phyloP scores from a whole-genome alignment of 176 grass and related monocot species.

The Paspalum notatum region DNA sequence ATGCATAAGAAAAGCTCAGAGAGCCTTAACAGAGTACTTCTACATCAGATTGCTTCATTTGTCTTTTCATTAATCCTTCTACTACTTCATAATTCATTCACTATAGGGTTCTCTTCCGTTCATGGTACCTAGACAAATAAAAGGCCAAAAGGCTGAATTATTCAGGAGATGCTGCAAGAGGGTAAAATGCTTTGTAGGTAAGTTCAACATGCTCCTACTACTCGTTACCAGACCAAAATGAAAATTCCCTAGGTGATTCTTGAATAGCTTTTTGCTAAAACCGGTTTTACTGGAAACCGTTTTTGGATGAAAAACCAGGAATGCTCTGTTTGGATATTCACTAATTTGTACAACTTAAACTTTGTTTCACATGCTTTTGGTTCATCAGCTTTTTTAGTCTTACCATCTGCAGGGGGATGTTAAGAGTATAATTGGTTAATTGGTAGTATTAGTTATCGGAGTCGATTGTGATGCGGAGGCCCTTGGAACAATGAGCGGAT shows the following conservation, averaged over 20 bases:
- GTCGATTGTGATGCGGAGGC: too few species aligned
- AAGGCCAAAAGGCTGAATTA: constrained; percentile 39
- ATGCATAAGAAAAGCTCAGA: not conserved
- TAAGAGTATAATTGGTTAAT: too few species aligned
- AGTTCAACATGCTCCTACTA: constrained; percentile 20
- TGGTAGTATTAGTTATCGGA: too few species aligned
- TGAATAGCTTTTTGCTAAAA: not conserved
- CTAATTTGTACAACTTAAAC: not conserved
- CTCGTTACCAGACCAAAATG: not conserved
- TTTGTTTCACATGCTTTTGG: too few species aligned
- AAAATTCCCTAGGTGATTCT: not conserved
- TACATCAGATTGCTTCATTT: not conserved
- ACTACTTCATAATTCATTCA: not conserved
- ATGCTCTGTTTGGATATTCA: not conserved
- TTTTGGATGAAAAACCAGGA: not conserved
- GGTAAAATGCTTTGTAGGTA: constrained; percentile 68
- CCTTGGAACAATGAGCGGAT: too few species aligned
- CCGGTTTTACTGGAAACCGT: too few species aligned
- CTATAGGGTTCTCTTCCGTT: constrained; percentile 55
- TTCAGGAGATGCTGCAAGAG: constrained; percentile 60
- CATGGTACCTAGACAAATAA: constrained; percentile 47
- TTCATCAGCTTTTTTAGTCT: too few species aligned
- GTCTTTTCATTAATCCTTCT: not conserved
- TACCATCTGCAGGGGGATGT: too few species aligned
- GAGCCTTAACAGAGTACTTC: not conserved